Conservation (phyloP, 2,329 filamentous ascomycete genomes). For the Cephalotrichum gorgonifer region DNA sequence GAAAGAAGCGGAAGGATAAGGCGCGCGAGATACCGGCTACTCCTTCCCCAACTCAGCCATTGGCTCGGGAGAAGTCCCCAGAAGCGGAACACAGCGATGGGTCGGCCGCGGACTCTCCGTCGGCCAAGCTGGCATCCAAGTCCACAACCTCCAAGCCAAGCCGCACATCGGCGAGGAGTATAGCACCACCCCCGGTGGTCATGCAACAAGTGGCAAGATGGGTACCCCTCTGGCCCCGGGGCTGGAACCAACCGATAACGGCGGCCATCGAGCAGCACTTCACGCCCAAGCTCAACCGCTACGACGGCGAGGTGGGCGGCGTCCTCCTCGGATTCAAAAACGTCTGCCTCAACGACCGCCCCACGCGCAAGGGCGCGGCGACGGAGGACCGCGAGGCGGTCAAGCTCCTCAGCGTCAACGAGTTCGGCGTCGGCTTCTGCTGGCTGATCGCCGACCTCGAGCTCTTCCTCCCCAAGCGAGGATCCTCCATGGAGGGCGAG, state of each 20-base stretch:
- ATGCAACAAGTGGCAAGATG: constrained; percentile 73
- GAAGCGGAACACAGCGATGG: constrained; percentile 10
- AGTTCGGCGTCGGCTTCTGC: constrained; percentile 77
- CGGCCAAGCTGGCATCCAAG: constrained; percentile 8
- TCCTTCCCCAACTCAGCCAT: constrained; percentile 7
- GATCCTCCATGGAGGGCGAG: constrained; percentile 66
- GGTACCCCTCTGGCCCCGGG: constrained; percentile 61
- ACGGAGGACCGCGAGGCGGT: constrained; percentile 34
- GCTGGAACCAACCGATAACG: constrained; percentile 59
- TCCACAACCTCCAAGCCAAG: constrained; percentile 15
- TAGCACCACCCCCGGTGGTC: constrained; percentile 57
- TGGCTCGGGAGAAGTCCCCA: constrained; percentile 6
- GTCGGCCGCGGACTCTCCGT: constrained; percentile 15
- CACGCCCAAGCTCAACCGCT: constrained; percentile 64
- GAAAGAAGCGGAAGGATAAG: constrained; percentile 4
- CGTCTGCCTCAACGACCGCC: constrained; percentile 50
- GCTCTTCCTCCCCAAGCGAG: constrained; percentile 66
- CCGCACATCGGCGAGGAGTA: constrained; percentile 22
- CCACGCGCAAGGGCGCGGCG: constrained; percentile 37
- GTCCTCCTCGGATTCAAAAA: constrained; percentile 69
- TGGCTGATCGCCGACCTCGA: constrained; percentile 86
- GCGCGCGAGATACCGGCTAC: constrained; percentile 1
- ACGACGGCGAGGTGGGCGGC: constrained; percentile 61
- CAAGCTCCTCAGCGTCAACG: constrained; percentile 50
- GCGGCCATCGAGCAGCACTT: constrained; percentile 66